phyloP scores from a whole-genome alignment of 345 rosid species.

The Melastoma malabathricum region DNA sequence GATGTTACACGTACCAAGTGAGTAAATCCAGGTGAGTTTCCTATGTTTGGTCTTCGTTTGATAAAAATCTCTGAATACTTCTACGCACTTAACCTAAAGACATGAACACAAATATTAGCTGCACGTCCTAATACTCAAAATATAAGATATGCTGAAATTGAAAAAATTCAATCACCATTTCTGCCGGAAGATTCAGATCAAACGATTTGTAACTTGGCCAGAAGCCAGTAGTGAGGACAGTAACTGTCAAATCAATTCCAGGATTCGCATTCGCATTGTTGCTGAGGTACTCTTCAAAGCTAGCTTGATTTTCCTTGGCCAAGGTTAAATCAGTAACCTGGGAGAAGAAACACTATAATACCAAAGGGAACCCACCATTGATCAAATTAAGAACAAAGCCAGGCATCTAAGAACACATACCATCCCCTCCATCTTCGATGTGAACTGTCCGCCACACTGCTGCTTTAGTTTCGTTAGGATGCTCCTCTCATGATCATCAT shows the following conservation, averaged over 20 bases:
- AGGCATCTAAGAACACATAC: constrained; percentile 18
- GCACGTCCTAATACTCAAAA: too few relatives aligned
- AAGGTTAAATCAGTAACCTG: constrained; percentile 78
- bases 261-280: constrained; percentile 43
- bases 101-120: not conserved
- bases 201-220: constrained; percentile 90
- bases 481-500: constrained; percentile 62
- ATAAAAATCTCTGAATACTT: constrained; percentile 54
- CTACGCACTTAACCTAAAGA: constrained; percentile 54
- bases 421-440: constrained; percentile 82
- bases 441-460: constrained; percentile 72
- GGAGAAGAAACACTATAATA: not conserved
- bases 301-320: constrained; percentile 71
- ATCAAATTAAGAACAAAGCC: not conserved
- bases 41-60: constrained; percentile 48
- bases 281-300: constrained; percentile 56
- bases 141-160: too few relatives aligned
- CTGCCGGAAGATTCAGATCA: constrained; percentile 65
- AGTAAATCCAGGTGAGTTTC: constrained; percentile 64
- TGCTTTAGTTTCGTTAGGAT: constrained; percentile 64
- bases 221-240: constrained; percentile 79
- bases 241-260: constrained; percentile 69
- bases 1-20: constrained; percentile 48
- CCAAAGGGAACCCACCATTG: too few relatives aligned
- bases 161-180: constrained; percentile 36